These are phyloP conservation scores for Apocynum venetum DNA, from an alignment of 257 asterid species.

Conservation along the genomic window DNA sequence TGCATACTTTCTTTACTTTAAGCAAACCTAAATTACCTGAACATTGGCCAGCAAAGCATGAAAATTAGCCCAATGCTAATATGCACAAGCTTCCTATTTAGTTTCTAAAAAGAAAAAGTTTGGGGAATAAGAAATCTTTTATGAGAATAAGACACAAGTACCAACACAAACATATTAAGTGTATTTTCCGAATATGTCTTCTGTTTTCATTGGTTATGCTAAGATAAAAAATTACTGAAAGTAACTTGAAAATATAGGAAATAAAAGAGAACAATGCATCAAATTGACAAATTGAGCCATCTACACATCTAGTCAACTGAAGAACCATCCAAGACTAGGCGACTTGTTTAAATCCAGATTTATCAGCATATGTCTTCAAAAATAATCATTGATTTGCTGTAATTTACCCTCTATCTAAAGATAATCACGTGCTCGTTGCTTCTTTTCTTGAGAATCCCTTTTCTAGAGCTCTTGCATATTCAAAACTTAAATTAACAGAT, in stretches of 20 bases:
- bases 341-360: too few species aligned
- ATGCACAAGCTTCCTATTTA: slow-evolving; percentile 67
- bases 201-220: not conserved
- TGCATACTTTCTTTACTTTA: not conserved
- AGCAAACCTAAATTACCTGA: slow-evolving; percentile 59
- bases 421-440: not conserved
- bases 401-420: not conserved
- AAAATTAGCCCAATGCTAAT: slow-evolving; percentile 71
- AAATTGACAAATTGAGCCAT: not conserved
- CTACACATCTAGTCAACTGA: not conserved
- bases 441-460: not conserved
- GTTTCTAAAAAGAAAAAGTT: slow-evolving; percentile 29
- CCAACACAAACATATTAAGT: not conserved
- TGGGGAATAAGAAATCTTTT: not conserved
- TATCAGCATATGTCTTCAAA: too few species aligned
- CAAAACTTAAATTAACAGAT: not conserved
- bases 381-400: too few species aligned
- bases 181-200: not conserved
- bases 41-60: slow-evolving; percentile 99
- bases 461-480: not conserved
- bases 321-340: not conserved
- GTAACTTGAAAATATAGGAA: not conserved
- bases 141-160: not conserved
- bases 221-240: not conserved
- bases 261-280: not conserved